Evolutionary conservation across 2,329 filamentous ascomycete species (phyloP).

Genomic region (Mariannaea sp.): DNA sequence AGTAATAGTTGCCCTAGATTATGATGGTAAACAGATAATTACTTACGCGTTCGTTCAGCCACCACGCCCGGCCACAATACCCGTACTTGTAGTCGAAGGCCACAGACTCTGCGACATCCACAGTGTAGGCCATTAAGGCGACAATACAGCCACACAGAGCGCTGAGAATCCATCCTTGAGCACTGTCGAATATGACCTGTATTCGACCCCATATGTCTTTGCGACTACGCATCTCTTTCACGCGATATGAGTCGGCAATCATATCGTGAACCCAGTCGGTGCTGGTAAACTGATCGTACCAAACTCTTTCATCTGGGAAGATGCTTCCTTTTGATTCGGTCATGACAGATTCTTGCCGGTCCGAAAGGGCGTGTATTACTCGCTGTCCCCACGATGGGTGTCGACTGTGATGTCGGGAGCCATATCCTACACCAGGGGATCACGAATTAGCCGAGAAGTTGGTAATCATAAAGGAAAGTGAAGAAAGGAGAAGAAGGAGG

Average conservation of each 20-base stretch:
- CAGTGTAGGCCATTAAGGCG: constrained; percentile 82
- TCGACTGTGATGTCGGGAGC: constrained; percentile 58
- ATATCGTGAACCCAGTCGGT: constrained; percentile 99
- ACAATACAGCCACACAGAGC: constrained; percentile 87
- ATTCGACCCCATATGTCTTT: constrained; percentile 86
- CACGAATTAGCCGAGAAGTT: constrained; percentile 16
- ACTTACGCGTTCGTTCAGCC: constrained; percentile 69
- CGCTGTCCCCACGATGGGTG: constrained; percentile 64
- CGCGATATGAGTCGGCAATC: constrained; percentile 89
- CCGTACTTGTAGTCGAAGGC: constrained; percentile 93
- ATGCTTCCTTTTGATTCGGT: constrained; percentile 68
- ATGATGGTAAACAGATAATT: neutral
- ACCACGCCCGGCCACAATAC: constrained; percentile 76
- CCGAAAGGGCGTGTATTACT: constrained; percentile 65
- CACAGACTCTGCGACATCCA: constrained; percentile 83
- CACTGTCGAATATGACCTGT: constrained; percentile 77
- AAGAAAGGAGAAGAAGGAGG: too few relatives aligned
- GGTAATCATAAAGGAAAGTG: neutral
- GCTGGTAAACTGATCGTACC: constrained; percentile 98
- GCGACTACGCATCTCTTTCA: constrained; percentile 79
- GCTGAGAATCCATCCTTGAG: constrained; percentile 93
- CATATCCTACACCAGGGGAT: constrained; percentile 40
- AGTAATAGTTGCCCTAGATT: neutral
- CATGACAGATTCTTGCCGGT: constrained; percentile 58
- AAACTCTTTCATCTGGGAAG: constrained; percentile 83